Conservation (phyloP, 805 yeast species). For the Deakozyma indianensis region DNA sequence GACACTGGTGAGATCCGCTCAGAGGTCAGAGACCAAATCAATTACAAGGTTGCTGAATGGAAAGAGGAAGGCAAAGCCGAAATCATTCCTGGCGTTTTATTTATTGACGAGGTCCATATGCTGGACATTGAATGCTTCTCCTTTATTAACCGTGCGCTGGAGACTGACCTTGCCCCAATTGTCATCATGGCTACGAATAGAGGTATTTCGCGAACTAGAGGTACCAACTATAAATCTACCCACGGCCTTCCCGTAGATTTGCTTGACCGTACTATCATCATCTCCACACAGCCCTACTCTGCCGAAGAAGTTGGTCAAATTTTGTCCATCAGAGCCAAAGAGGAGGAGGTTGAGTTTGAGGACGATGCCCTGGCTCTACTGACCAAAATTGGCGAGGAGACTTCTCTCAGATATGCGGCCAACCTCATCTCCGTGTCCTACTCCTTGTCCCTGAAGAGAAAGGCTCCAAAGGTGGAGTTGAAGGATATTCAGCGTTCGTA, state of each 20-base stretch:
- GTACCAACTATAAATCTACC: conserved; percentile 85
- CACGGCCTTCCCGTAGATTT: conserved; percentile 96
- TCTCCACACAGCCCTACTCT: conserved; percentile 67
- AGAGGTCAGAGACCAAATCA: conserved; percentile 92
- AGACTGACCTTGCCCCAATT: conserved; percentile 92
- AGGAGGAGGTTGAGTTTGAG: conserved; percentile 78
- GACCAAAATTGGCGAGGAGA: conserved; percentile 80
- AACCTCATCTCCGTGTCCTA: conserved; percentile 84
- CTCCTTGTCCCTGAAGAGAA: conserved; percentile 72
- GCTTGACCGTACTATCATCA: conserved; percentile 84
- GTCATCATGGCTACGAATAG: conserved; percentile 97
- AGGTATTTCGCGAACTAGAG: conserved; percentile 87
- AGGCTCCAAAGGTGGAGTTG: conserved; percentile 54
- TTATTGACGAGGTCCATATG: conserved; percentile 98
- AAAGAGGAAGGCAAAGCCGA: conserved; percentile 97
- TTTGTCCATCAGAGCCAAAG: conserved; percentile 77
- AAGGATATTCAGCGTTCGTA: conserved; percentile 80
- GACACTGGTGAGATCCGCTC: conserved; percentile 96
- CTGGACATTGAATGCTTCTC: conserved; percentile 94
- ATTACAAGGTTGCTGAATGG: conserved; percentile 95
- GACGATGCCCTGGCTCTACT: conserved; percentile 75
- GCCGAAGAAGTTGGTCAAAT: conserved; percentile 79
- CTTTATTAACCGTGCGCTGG: conserved; percentile 88
- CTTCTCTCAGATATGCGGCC: conserved; percentile 84
- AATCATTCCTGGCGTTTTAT: conserved; percentile 92